These are phyloP conservation scores for Mycotypha africana DNA, from an alignment of 371 early-diverging fungal species.

Conservation along the genomic window DNA sequence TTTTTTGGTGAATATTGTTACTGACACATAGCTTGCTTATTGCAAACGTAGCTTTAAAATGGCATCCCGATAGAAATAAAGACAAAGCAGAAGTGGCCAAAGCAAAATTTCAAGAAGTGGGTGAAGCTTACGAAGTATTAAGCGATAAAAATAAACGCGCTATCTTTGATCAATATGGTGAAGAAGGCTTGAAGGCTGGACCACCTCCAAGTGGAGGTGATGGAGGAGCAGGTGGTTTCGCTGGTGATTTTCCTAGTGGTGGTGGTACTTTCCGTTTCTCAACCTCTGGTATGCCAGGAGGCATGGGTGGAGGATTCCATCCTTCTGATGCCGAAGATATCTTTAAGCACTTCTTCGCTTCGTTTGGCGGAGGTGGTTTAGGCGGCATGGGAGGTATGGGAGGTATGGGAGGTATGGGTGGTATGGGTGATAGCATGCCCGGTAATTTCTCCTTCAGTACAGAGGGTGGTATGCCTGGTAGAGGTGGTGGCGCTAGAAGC, in stretches of 20 bases:
- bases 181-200: conserved; percentile 79
- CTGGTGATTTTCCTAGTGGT: conserved; percentile 39
- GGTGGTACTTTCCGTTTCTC: conserved; percentile 37
- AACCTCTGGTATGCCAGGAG: conserved; percentile 41
- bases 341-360: conserved; percentile 80
- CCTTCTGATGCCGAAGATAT: conserved; percentile 93
- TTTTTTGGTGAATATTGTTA: not conserved
- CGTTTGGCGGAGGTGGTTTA: conserved; percentile 39
- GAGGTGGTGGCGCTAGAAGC: conserved; percentile 3
- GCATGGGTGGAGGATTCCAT: conserved; percentile 49
- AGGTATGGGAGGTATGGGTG: conserved; percentile 10
- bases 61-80: conserved; percentile 52
- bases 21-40: too few relatives aligned
- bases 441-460: conserved; percentile 8
- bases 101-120: conserved; percentile 52
- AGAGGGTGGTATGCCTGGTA: conserved; percentile 9
- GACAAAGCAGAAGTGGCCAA: conserved; percentile 26
- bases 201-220: conserved; percentile 12
- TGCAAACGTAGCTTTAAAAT: conserved; percentile 48
- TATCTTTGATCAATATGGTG: conserved; percentile 87
- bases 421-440: conserved; percentile 9
- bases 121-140: conserved; percentile 97
- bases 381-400: conserved; percentile 12
- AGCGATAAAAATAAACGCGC: conserved; percentile 87
- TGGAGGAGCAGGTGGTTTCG: conserved; percentile 19